Percentiles rank a stretch among this genome's conserved stretches.
Evolutionary conservation across 164 flowering plant genomes (phyloP).

Genomic region (Piper longum): DNA sequence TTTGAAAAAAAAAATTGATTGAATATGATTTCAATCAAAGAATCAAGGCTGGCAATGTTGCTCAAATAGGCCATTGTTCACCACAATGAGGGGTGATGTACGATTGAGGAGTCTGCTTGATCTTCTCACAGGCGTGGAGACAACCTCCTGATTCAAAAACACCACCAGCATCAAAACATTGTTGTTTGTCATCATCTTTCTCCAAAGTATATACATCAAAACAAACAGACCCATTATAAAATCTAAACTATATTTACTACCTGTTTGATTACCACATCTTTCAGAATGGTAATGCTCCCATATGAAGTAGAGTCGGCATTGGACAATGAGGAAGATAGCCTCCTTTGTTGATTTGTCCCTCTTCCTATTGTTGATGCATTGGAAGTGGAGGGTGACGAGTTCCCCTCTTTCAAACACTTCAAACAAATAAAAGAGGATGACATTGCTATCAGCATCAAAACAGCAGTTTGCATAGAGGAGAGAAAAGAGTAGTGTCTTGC

Average conservation of each 20-base stretch:
- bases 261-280: conserved; percentile 15
- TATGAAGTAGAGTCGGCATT: conserved; percentile 14
- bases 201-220: too few species aligned
- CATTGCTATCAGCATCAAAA: not conserved
- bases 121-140: conserved; percentile 2
- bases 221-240: too few species aligned
- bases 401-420: not conserved
- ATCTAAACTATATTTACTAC: conserved; percentile 4
- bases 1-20: too few species aligned
- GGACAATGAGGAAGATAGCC: conserved; percentile 11
- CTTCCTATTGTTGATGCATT: not conserved
- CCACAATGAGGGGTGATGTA: not conserved
- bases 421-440: not conserved
- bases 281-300: conserved; percentile 21
- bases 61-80: too few species aligned
- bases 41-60: too few species aligned
- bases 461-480: not conserved
- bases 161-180: not conserved
- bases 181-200: not conserved
- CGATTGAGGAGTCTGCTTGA: conserved; percentile 3
- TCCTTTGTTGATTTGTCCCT: not conserved
- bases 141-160: not conserved
- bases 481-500: not conserved
- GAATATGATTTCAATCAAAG: too few species aligned
- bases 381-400: not conserved